Base-by-base conservation (phyloP, 2,329 filamentous ascomycete species). In the Gliomastix tumulicola region DNA sequence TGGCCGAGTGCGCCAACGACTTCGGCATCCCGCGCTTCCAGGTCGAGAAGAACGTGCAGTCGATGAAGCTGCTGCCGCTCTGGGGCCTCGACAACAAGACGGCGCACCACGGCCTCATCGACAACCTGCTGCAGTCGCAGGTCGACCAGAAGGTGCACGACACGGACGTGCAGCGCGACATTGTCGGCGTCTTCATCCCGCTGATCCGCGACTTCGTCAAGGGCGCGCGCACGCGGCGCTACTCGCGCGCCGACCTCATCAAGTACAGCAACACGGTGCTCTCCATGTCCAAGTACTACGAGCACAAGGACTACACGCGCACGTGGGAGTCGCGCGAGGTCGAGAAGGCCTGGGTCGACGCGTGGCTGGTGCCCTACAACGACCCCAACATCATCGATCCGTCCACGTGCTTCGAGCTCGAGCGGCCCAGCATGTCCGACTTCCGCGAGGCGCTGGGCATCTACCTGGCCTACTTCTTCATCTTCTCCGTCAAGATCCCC, bases 401-500 rank as follows among this genome's bases (percentile, higher is more conserved):
- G 3, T 42, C 49, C 6, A 47, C 55, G 28, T 51, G 44, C 37
- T 57, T 62, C 28, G 53, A 55, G 22, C 49, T 60, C 11, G 51
- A 59, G 31, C 50, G 53, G 21, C 57, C 57, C 5, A 56, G 51
- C 43, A 51, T 60, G 47, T 48, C 44, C 6, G 55, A 62, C 42
- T 59, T 60, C 37, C 48, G 52, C 17, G 51, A 56, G 25, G 54
- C 57, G 2, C 44, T 62, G 34, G 50, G 54, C 32, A 49, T 62
- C 38, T 62, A 57, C 45, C 50, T 57, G 37, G 60, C 69, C 22
- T 71, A 62, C 41, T 60, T 70, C 36, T 69, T 76, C 58, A 73
- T 77, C 43, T 76, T 76, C 54, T 73, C 71, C 2, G 71, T 76
- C 30, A 68, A 69, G 4, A 66, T 76, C 10, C 73, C 73, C 1